These are phyloP conservation scores for Dictyophora rubrovolvata DNA, from an alignment of 768 basidiomycete species.

Conservation along the genomic window DNA sequence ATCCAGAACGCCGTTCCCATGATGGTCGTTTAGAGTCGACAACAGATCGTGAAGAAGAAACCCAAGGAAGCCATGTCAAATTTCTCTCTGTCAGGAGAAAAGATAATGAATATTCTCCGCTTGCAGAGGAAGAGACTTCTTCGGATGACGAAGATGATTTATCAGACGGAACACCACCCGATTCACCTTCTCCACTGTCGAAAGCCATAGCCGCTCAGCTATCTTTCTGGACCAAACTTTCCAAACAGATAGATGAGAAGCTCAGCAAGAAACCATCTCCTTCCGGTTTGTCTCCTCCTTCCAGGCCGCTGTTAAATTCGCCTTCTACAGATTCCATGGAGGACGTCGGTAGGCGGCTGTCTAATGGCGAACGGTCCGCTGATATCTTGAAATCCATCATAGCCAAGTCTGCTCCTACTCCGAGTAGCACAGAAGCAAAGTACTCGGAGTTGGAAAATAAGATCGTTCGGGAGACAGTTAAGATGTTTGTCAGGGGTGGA, in stretches of 20 bases:
- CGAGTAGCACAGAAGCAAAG: slow-evolving; percentile 52
- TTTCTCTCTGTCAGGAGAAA: slow-evolving; percentile 17
- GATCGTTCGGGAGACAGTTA: slow-evolving; percentile 67
- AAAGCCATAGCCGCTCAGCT: slow-evolving; percentile 55
- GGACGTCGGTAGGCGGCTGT: slow-evolving; percentile 16
- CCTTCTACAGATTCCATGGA: slow-evolving; percentile 35
- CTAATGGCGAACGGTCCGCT: slow-evolving; percentile 34
- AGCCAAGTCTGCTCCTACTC: slow-evolving; percentile 50
- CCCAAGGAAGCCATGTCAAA: slow-evolving; percentile 22
- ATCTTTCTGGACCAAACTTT: slow-evolving; percentile 65
- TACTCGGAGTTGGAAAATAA: slow-evolving; percentile 73
- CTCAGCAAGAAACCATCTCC: slow-evolving; percentile 14
- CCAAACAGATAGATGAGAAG: slow-evolving; percentile 26
- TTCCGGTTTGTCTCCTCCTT: slow-evolving; percentile 2
- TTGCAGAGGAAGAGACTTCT: slow-evolving; percentile 13
- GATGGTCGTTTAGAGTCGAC: neutral
- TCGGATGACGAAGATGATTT: slow-evolving; percentile 8
- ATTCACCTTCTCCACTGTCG: slow-evolving; percentile 37
- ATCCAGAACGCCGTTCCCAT: neutral
- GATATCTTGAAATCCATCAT: slow-evolving; percentile 50
- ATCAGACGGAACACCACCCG: slow-evolving; percentile 16
- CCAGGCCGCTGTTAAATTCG: slow-evolving; percentile 3
- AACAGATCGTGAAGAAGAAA: neutral
- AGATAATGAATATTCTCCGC: slow-evolving; percentile 8
- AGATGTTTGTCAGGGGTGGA: slow-evolving; percentile 69